These are phyloP conservation scores for Pleomassaria siparia DNA, from an alignment of 2,329 filamentous ascomycete genomes.

Conservation along the genomic window DNA sequence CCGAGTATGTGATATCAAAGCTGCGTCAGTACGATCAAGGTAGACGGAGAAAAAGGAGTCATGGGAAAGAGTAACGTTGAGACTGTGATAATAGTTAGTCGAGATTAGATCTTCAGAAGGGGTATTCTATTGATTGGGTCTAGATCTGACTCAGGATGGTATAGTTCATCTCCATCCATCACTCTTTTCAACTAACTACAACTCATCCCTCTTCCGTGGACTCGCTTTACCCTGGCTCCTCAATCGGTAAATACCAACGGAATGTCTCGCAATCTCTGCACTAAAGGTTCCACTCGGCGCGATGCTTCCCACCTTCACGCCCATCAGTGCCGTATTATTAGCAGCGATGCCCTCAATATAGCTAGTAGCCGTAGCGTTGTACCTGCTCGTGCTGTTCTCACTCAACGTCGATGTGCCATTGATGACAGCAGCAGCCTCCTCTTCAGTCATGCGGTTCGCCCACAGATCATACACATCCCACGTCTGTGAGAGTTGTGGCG, in stretches of 20 bases:
- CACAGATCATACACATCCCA: slow-evolving; percentile 60
- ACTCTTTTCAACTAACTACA: not conserved
- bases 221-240: slow-evolving; percentile 19
- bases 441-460: slow-evolving; percentile 56
- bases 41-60: too few relatives aligned
- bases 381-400: slow-evolving; percentile 41
- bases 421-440: slow-evolving; percentile 49
- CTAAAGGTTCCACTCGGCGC: slow-evolving; percentile 46
- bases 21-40: too few relatives aligned
- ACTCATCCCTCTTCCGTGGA: slow-evolving; percentile 1
- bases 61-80: too few relatives aligned
- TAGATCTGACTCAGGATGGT: too few relatives aligned
- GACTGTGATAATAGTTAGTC: too few relatives aligned
- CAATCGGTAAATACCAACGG: slow-evolving; percentile 54
- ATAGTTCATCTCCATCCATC: not conserved
- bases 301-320: slow-evolving; percentile 49
- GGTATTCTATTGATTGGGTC: too few relatives aligned
- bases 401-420: slow-evolving; percentile 41
- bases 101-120: too few relatives aligned
- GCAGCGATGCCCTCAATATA: slow-evolving; percentile 51
- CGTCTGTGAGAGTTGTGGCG: slow-evolving; percentile 43
- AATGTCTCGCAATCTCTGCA: slow-evolving; percentile 52
- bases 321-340: slow-evolving; percentile 50
- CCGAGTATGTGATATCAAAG: too few relatives aligned
- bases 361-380: slow-evolving; percentile 53